These are phyloP conservation scores for Coffea eugenioides DNA, from an alignment of 257 asterid genomes.

Conservation along the genomic window DNA sequence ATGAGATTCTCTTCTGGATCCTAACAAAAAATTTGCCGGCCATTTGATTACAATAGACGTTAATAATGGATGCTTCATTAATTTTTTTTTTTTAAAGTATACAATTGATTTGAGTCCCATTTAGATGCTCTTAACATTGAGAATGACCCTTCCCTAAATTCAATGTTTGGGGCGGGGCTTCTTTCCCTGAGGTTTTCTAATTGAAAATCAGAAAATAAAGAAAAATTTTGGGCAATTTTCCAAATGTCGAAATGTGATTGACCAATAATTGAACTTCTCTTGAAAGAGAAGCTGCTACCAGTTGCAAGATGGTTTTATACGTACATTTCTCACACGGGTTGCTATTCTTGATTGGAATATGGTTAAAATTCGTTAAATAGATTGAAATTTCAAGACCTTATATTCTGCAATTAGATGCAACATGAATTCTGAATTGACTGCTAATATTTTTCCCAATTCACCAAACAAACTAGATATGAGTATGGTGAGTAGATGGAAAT, in stretches of 20 bases:
- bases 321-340: background rate
- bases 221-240: background rate
- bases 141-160: background rate
- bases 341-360: background rate
- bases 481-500: background rate
- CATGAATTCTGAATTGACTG: background rate
- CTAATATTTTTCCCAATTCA: no score
- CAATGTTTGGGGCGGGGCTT: background rate
- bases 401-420: background rate
- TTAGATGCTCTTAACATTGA: background rate
- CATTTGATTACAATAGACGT: background rate
- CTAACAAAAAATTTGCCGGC: conserved; percentile 10
- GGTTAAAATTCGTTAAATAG: background rate
- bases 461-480: background rate
- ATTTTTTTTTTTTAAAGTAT: background rate
- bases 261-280: background rate
- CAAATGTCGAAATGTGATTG: background rate
- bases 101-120: background rate
- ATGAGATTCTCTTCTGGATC: conserved; percentile 9
- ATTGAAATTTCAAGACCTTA: background rate
- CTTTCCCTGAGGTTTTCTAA: background rate
- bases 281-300: background rate
- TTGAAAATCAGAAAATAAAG: background rate
- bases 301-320: background rate
- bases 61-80: background rate